phyloP scores from a whole-genome alignment of 306 rosid species.

The Quercus glauca region DNA sequence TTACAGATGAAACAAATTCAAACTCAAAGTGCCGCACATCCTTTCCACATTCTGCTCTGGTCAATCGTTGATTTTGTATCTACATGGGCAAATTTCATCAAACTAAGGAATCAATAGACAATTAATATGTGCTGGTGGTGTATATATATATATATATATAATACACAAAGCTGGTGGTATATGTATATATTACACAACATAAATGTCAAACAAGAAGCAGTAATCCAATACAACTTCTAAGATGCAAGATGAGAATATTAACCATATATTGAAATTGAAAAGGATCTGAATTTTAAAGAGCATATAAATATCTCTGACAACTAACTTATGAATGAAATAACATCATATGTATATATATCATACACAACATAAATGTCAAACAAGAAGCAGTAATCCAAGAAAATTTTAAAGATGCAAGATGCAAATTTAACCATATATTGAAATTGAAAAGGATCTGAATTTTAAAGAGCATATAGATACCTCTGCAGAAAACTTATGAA shows the following conservation, averaged over 20 bases:
- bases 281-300: background rate
- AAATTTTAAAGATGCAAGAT: background rate
- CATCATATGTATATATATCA: background rate
- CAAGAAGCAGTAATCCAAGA: background rate
- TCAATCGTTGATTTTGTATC: conserved; percentile 68
- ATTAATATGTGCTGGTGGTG: background rate
- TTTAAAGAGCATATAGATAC: background rate
- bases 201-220: background rate
- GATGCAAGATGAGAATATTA: background rate
- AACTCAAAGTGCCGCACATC: conserved; percentile 86
- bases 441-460: background rate
- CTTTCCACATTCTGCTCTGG: conserved; percentile 59
- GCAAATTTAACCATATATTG: background rate
- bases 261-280: background rate
- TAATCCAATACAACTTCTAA: background rate
- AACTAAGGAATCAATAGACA: conserved; percentile 4
- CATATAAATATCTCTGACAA: background rate
- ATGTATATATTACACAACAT: background rate
- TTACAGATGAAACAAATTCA: conserved; percentile 69
- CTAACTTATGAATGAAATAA: background rate
- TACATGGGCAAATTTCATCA: conserved; percentile 35
- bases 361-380: background rate
- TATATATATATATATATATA: background rate
- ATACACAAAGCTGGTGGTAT: background rate
- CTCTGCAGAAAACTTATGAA: background rate